Evolutionary conservation across 768 basidiomycete species (phyloP), one percentile per base, ranked within the genome.

Genomic region (Bullera alba): DNA sequence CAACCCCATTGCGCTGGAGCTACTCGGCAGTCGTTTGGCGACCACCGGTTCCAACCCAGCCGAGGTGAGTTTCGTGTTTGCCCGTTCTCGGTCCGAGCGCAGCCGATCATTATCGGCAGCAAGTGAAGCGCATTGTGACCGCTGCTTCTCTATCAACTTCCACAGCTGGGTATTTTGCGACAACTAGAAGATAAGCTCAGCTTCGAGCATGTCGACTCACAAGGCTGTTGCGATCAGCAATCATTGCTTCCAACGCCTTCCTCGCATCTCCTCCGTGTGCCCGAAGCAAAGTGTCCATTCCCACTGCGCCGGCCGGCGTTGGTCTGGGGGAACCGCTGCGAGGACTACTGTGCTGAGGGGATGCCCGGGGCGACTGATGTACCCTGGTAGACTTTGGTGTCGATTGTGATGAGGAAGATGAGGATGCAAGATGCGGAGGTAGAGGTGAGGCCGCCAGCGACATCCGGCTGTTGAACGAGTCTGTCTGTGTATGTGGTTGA

Each of bases 61-160:
- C 5, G 50, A 34, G 16, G 48, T 12, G n/a, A 67, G 39, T 16
- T 54, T 45, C 14, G 25, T 28, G 35, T 60, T 75, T 48, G 77
- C 85, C 7, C 77, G 68, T 63, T 91, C 89, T 16, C 90, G 80
- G 69, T 93, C 90, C 10, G 76, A 76, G 14, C 90, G 78, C 44
- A 93, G 79, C 48, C 90, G 81, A 58, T 92, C 89, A 37, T 88
- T 77, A 61, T 93, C 88, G 74, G 86, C 86, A 69, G 85, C 76
- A 48, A 87, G 80, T 50, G 85, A 82, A 53, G 79, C 81, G 67
- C 86, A 86, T n/a, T 83, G 86, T 19, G 80, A 73, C 48, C 87
- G 80, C 71, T 91, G 87, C 70, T 90, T 92, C 78, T 92, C 88
- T 67, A 93, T 84, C 56, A 92, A 79, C 72, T 91, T 92, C 91